Conservation (phyloP, 371 early-diverging fungal genomes). For the Phascolomyces articulosus region DNA sequence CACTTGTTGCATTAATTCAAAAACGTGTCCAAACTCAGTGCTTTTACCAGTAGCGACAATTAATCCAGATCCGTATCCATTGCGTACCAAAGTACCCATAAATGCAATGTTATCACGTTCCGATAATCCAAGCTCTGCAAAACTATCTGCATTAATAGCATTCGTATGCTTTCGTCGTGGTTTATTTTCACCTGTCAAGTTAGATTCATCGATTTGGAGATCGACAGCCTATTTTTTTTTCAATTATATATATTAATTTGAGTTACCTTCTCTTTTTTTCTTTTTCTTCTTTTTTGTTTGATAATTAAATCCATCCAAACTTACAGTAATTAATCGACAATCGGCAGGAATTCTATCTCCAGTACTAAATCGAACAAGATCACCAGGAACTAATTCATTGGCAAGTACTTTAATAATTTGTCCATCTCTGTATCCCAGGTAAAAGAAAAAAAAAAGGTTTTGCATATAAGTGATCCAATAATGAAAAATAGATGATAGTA, state of each 20-base stretch:
- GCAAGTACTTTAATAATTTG: slow-evolving; percentile 61
- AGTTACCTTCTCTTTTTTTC: too few species aligned
- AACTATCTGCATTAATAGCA: slow-evolving; percentile 49
- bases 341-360: slow-evolving; percentile 95
- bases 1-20: slow-evolving; percentile 84
- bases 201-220: slow-evolving; percentile 86
- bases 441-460: not conserved
- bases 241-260: not conserved
- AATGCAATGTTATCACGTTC: slow-evolving; percentile 85
- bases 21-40: slow-evolving; percentile 90
- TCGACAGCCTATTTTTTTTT: slow-evolving; percentile 72
- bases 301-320: too few species aligned
- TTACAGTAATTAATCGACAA: slow-evolving; percentile 69
- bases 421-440: slow-evolving; percentile 54
- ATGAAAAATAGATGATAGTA: too few species aligned
- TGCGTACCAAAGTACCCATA: slow-evolving; percentile 87
- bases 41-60: slow-evolving; percentile 85
- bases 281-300: not conserved
- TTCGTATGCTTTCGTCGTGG: slow-evolving; percentile 72
- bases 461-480: too few species aligned
- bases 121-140: slow-evolving; percentile 64
- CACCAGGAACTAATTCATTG: slow-evolving; percentile 84
- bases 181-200: slow-evolving; percentile 88
- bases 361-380: slow-evolving; percentile 76
- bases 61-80: slow-evolving; percentile 80